Percentiles rank a stretch among this genome's conserved stretches.
These are phyloP conservation scores for Tagetes erecta DNA, from an alignment of 129 eudicot genomes.

Conservation along the genomic window DNA sequence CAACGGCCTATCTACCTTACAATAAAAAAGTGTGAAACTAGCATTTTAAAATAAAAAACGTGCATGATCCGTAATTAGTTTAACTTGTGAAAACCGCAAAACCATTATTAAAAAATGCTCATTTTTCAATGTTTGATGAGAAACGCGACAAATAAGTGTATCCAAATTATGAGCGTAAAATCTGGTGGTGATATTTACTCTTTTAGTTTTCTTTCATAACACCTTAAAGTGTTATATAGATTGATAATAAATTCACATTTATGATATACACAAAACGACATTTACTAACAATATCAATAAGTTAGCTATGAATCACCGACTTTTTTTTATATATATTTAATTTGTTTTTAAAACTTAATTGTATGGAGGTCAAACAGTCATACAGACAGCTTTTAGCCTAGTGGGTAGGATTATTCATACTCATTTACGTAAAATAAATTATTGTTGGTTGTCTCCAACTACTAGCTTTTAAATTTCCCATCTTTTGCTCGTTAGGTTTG, in stretches of 20 bases:
- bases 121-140: too few relatives aligned
- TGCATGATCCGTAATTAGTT: too few relatives aligned
- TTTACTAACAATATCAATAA: not conserved
- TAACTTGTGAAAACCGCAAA: not conserved
- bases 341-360: not conserved
- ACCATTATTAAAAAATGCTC: too few relatives aligned
- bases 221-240: too few relatives aligned
- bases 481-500: not conserved
- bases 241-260: not conserved
- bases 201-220: too few relatives aligned
- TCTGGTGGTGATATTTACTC: too few relatives aligned
- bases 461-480: not conserved
- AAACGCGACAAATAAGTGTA: not conserved
- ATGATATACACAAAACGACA: not conserved
- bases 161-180: not conserved
- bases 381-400: not conserved
- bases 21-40: too few relatives aligned
- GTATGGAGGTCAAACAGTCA: slow-evolving; percentile 7
- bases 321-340: not conserved
- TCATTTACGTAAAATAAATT: slow-evolving; percentile 2
- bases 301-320: not conserved
- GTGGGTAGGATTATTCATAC: slow-evolving; percentile 12
- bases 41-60: too few relatives aligned
- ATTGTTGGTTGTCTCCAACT: slow-evolving; percentile 11
- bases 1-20: too few relatives aligned